These are phyloP conservation scores for Diplosphaera chodatii DNA, from an alignment of 139 green algal species.

Conservation along the genomic window DNA sequence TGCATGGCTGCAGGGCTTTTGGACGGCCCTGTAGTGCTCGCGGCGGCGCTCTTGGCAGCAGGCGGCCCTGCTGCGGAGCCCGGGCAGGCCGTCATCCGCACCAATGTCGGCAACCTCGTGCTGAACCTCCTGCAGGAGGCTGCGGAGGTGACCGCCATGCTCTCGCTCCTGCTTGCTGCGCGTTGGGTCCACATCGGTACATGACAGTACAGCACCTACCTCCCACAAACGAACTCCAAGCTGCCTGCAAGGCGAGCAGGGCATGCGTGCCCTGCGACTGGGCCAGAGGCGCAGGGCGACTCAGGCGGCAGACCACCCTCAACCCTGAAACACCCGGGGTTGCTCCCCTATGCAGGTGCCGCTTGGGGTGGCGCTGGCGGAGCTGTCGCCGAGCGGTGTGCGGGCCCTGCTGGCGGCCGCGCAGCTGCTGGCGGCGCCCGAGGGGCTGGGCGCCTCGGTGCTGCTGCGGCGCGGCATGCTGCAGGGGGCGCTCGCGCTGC, in stretches of 20 bases:
- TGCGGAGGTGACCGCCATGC: conserved; percentile 13
- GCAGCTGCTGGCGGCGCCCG: conserved; percentile 20
- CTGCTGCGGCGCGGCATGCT: conserved; percentile 33
- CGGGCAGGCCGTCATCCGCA: conserved; percentile 10
- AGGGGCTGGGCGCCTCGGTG: conserved; percentile 22
- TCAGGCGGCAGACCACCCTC: too few species aligned
- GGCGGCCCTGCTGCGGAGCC: conserved; percentile 29
- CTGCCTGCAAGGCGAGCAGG: too few species aligned
- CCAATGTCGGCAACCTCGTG: background rate
- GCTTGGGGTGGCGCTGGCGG: conserved; percentile 16
- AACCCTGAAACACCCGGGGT: too few species aligned
- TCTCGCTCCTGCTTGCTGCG: conserved; percentile 1
- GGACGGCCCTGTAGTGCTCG: conserved; percentile 49
- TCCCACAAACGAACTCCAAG: too few species aligned
- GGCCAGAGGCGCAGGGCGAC: too few species aligned
- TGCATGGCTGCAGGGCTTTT: conserved; percentile 37
- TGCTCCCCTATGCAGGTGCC: background rate
- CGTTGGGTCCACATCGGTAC: too few species aligned
- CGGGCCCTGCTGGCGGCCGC: conserved; percentile 22
- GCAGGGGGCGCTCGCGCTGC: conserved; percentile 33
- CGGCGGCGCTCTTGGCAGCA: conserved; percentile 36
- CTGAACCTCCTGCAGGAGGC: background rate
- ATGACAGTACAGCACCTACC: too few species aligned
- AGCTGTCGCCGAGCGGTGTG: conserved; percentile 57
- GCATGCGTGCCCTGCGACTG: too few species aligned